Evolutionary conservation across 305 asterid species (phyloP), one percentile per base, ranked within the genome.

Genomic region (Fraxinus xanthoxyloides): DNA sequence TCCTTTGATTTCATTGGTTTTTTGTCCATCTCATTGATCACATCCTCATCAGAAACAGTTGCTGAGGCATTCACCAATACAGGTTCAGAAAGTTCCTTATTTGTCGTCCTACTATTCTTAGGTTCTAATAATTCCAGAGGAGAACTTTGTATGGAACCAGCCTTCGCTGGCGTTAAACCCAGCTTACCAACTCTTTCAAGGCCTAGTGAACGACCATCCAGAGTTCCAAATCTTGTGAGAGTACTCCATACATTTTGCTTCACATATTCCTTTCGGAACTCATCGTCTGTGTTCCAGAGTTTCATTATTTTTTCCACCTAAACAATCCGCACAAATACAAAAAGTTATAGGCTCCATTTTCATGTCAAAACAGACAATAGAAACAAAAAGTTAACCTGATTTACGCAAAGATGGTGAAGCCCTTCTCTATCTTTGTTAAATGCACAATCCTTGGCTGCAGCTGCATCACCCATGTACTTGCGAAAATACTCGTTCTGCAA

Each of bases 121-220:
- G 35, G 76, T 76, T 87, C 90, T 3, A 78, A 84, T 80, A 84
- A 82, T 84, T 90, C 91, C 80, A 43, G 75, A 72, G 61, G 23
- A 31, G 81, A 85, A 85, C 63, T 51, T 87, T 77, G 81, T 59
- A 80, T 82, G 12, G 80, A 77, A 35, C 81, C 79, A 54, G 46
- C 81, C 82, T 87, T 85, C 59, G 21, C 80, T 65, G 90, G 86
- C 28, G 78, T 72, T 77, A 86, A 80, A 48, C 79, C 86, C 82
- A 78, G 63, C 80, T 85, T 87, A 80, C 72, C 77, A 76, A 51
- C 83, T 90, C 92, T 86, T 84, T 82, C 90, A 63, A 97, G 97
- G 67, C 94, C 97, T 75, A 93, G 95, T 65, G 94, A 78, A 75
- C 97, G 94, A 77, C 98, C 97, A 82, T 94, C 99, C 84, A 90